phyloP scores from a whole-genome alignment of 2,329 filamentous ascomycete genomes.

The Pyricularia pennisetigena region DNA sequence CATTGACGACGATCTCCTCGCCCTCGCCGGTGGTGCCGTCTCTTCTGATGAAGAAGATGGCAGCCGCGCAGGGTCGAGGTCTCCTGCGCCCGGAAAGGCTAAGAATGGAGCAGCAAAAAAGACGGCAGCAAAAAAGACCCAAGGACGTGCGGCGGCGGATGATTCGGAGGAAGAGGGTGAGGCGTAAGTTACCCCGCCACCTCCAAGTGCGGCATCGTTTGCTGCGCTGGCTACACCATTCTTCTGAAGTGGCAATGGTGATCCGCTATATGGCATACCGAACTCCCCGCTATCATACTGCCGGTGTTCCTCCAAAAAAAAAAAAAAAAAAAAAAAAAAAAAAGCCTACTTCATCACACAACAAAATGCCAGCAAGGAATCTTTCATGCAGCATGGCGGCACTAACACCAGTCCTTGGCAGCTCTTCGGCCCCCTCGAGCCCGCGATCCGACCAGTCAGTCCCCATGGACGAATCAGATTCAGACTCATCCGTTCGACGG shows the following conservation, averaged over 20 bases:
- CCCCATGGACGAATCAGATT: conserved; percentile 83
- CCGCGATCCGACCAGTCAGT: conserved; percentile 70
- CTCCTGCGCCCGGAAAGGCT: conserved; percentile 29
- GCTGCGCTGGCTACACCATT: background rate
- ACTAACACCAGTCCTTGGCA: conserved; percentile 21
- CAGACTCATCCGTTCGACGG: conserved; percentile 49
- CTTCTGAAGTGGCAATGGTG: background rate
- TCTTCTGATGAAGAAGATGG: conserved; percentile 50
- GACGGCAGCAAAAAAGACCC: conserved; percentile 32
- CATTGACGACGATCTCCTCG: conserved; percentile 87
- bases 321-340: too few species aligned
- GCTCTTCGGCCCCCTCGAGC: conserved; percentile 60
- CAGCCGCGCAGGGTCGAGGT: conserved; percentile 43
- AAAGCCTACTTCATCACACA: background rate
- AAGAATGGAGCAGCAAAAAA: conserved; percentile 23
- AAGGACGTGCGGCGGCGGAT: conserved; percentile 36
- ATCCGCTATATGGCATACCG: background rate
- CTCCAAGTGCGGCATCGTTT: background rate
- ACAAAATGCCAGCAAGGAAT: background rate
- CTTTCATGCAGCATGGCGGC: background rate
- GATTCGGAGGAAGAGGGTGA: conserved; percentile 68
- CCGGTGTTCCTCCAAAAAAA: too few species aligned
- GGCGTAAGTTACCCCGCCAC: conserved; percentile 50
- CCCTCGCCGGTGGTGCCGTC: conserved; percentile 72
- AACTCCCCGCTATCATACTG: background rate